Evolutionary conservation across 2,329 filamentous ascomycete species (phyloP), one percentile per base, ranked within the genome.

Genomic region (Magnaporthiopsis incrustans): DNA sequence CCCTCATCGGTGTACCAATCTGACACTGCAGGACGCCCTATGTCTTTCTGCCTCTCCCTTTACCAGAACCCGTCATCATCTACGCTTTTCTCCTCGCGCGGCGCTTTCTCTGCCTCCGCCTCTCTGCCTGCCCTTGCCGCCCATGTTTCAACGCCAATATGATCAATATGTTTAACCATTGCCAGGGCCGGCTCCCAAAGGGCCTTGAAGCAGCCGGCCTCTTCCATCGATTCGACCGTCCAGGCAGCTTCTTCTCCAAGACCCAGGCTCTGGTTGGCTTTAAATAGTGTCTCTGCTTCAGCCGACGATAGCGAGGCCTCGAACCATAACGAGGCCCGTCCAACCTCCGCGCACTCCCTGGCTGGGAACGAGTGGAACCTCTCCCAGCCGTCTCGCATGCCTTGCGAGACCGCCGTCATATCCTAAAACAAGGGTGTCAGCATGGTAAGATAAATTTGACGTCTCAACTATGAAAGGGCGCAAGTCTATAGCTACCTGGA

Each of bases 111-210:
- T n/a, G 44, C 8, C 44, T 50, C 8, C 10, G 10, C 12, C 33
- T n/a, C 22, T 50, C 44, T 18, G 8, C 22, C 44, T 4, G 6
- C 12, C 33, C 33, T 35, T 35, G 15, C 44, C 5, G 44, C 3
- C 67, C 68, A 25, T 70, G 69, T 63, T 70, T 67, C 38, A 33
- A 70, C 67, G 10, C 73, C 73, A 3, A 74, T 69, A 2, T 69
- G 68, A 59, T 74, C 71, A 69, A 75, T 75, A 61, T 67, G 59
- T 61, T 66, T 67, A 26, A 74, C 65, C 64, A 73, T 70, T 8
- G 67, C 62, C 38, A 73, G 59, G 3, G 72, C 72, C 8, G 70
- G 70, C n/a, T 53, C 64, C 56, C 70, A 71, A 2, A 71, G 64
- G 0, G 67, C 64, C 27, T 67, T 60, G 2, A 70, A 66, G 59